Percentiles rank a stretch among this genome's conserved stretches.
These are phyloP conservation scores for Tubosaeta sp. DNA, from an alignment of 768 basidiomycete genomes.

Conservation along the genomic window DNA sequence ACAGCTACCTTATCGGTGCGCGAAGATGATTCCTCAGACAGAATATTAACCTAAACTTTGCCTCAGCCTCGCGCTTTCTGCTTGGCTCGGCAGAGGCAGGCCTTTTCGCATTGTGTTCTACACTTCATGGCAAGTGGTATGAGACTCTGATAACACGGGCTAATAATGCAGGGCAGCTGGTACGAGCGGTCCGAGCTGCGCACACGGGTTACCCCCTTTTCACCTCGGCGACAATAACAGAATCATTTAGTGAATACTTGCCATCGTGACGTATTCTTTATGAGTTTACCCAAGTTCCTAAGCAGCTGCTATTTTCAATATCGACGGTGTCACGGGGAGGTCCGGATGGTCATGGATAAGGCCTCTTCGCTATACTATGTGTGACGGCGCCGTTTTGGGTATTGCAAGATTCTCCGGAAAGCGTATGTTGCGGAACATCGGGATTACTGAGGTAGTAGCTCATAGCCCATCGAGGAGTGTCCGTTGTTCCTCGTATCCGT, in stretches of 20 bases:
- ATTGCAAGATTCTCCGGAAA: constrained; percentile 79
- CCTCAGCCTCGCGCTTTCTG: constrained; percentile 52
- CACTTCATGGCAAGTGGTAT: constrained; percentile 45
- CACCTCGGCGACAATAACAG: constrained; percentile 73
- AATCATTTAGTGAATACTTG: constrained; percentile 57
- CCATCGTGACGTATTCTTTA: background rate
- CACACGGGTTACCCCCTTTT: constrained; percentile 71
- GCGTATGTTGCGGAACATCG: constrained; percentile 54
- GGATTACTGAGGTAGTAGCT: background rate
- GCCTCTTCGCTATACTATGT: constrained; percentile 59
- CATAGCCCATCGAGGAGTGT: constrained; percentile 40
- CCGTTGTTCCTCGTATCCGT: constrained; percentile 61
- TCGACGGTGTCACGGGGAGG: constrained; percentile 64
- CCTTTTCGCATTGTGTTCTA: constrained; percentile 54
- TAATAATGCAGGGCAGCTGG: constrained; percentile 46
- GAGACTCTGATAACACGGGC: background rate
- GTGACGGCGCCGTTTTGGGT: constrained; percentile 64
- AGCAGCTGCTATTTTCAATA: constrained; percentile 63
- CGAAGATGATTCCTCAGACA: background rate
- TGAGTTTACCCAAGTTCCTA: constrained; percentile 42
- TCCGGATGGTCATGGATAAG: constrained; percentile 73
- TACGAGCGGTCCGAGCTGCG: constrained; percentile 77
- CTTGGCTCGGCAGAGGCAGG: constrained; percentile 55
- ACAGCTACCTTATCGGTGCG: constrained; percentile 58
- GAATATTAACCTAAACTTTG: background rate